Evolutionary conservation across 768 basidiomycete genomes (phyloP).

Genomic region (Mycena vulgaris): DNA sequence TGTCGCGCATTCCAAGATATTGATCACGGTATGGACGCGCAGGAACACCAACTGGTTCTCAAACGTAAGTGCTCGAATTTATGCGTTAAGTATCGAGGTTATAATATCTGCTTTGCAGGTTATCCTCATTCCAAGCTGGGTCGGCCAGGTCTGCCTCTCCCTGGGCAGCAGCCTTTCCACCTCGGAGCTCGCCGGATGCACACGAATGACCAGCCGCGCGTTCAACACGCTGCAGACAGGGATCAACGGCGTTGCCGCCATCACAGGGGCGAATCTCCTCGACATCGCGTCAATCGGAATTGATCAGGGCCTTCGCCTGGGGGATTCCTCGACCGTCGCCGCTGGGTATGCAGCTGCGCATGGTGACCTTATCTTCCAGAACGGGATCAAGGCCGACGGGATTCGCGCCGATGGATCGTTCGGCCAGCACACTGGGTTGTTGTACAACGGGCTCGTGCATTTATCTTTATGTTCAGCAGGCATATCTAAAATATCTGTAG

Average conservation of each 20-base stretch:
- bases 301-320: slow-evolving; percentile 49
- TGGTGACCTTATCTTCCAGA: slow-evolving; percentile 56
- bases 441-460: slow-evolving; percentile 61
- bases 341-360: slow-evolving; percentile 56
- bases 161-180: slow-evolving; percentile 54
- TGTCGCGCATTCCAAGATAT: not conserved
- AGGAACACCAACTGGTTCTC: slow-evolving; percentile 70
- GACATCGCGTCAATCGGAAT: slow-evolving; percentile 64
- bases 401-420: slow-evolving; percentile 52
- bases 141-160: slow-evolving; percentile 65
- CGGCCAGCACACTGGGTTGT: slow-evolving; percentile 57
- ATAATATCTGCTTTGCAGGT: slow-evolving; percentile 54
- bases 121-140: slow-evolving; percentile 66
- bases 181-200: slow-evolving; percentile 54
- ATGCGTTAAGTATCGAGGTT: too few relatives aligned
- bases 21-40: not conserved
- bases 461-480: not conserved
- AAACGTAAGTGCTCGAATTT: slow-evolving; percentile 50
- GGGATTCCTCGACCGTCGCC: slow-evolving; percentile 48
- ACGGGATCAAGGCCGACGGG: slow-evolving; percentile 59
- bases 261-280: slow-evolving; percentile 71
- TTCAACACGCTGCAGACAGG: slow-evolving; percentile 55
- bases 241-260: slow-evolving; percentile 56
- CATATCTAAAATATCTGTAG: not conserved
- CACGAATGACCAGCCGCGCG: slow-evolving; percentile 58